Conservation (phyloP, 2,329 filamentous ascomycete species). For the Leptographium procerum region DNA sequence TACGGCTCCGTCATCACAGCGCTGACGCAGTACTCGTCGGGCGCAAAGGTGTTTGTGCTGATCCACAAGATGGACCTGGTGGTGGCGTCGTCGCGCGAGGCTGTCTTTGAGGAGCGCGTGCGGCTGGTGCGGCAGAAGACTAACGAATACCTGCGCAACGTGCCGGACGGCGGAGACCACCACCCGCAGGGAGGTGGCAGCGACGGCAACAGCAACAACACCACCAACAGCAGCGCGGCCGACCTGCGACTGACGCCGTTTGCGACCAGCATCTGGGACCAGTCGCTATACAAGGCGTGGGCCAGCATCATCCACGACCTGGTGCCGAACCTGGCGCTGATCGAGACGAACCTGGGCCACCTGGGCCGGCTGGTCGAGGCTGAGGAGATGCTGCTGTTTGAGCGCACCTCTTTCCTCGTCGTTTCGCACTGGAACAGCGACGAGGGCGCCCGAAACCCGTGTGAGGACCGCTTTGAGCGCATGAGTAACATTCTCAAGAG, state of each 20-base stretch:
- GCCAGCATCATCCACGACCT: constrained; percentile 95
- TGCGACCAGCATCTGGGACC: constrained; percentile 96
- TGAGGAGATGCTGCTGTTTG: constrained; percentile 87
- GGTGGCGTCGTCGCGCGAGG: constrained; percentile 63
- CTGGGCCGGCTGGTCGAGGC: constrained; percentile 81
- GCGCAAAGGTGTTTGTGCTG: constrained; percentile 81
- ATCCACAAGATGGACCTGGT: constrained; percentile 99
- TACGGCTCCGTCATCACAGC: constrained; percentile 87
- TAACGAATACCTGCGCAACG: constrained; percentile 35
- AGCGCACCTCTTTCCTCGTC: constrained; percentile 89
- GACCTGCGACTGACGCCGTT: constrained; percentile 71
- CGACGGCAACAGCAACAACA: constrained; percentile 11
- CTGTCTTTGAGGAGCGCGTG: constrained; percentile 76
- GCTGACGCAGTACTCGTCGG: constrained; percentile 69
- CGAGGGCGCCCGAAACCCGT: constrained; percentile 69
- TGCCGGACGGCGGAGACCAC: constrained; percentile 22
- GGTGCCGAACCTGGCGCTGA: constrained; percentile 83
- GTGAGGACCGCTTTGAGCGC: constrained; percentile 81
- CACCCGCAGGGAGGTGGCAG: background rate
- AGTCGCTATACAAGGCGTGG: constrained; percentile 96
- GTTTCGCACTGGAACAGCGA: constrained; percentile 83
- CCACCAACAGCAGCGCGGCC: constrained; percentile 18
- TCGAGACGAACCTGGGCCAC: constrained; percentile 74
- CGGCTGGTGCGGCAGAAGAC: constrained; percentile 67
- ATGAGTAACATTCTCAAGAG: constrained; percentile 97